Conservation (phyloP, 129 eudicot genomes). For the Flaveria bidentis region DNA sequence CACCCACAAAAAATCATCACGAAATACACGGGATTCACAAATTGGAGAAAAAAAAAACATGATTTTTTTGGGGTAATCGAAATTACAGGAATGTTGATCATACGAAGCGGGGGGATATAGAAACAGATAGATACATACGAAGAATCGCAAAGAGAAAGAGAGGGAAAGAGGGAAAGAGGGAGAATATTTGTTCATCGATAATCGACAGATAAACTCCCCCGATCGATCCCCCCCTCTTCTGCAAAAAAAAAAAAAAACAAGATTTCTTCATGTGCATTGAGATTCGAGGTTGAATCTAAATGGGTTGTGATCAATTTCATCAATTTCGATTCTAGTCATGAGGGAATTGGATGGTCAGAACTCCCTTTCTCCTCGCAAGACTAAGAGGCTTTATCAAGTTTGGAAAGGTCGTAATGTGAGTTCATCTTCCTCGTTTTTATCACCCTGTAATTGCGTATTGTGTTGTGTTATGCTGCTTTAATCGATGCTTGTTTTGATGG, state of each 20-base stretch:
- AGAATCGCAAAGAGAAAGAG: neutral
- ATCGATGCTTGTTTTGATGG: neutral
- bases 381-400: conserved; percentile 70
- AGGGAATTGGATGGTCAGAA: conserved; percentile 37
- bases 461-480: neutral
- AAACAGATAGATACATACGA: conserved; percentile 6
- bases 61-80: neutral
- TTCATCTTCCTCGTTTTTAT: neutral
- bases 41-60: neutral
- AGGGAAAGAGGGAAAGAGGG: conserved; percentile 33
- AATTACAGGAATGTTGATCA: conserved; percentile 23
- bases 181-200: conserved; percentile 35
- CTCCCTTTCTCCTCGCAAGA: conserved; percentile 35
- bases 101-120: conserved; percentile 5
- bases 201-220: conserved; percentile 29
- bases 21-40: conserved; percentile 22
- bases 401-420: conserved; percentile 93
- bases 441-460: neutral
- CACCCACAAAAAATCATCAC: conserved; percentile 13
- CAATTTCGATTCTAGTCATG: conserved; percentile 24
- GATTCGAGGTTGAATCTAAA: conserved; percentile 18
- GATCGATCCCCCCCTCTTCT: conserved; percentile 31
- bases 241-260: neutral
- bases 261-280: neutral
- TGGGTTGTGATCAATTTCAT: conserved; percentile 13